Percentiles rank a stretch among this genome's conserved stretches.
Evolutionary conservation across 257 asterid genomes (phyloP).

Genomic region (Solanum virginianum): DNA sequence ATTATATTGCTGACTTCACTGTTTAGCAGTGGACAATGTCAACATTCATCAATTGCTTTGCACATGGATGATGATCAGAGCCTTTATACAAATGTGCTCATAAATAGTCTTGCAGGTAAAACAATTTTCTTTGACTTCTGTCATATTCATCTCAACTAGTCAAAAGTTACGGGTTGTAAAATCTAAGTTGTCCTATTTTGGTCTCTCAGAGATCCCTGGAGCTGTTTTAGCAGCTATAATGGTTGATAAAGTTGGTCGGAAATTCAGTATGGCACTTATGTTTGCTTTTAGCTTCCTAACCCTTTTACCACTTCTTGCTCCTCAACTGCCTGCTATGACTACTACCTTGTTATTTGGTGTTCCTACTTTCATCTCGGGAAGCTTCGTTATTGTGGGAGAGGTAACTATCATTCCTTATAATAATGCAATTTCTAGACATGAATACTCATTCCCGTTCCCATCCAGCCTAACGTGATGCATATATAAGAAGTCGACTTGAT

Average conservation of each 20-base stretch:
- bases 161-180: neutral
- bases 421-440: neutral
- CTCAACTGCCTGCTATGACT: slow-evolving; percentile 22
- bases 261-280: slow-evolving; percentile 48
- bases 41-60: slow-evolving; percentile 17
- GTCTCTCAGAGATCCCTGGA: slow-evolving; percentile 70
- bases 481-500: neutral
- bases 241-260: slow-evolving; percentile 63
- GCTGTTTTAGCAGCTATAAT: slow-evolving; percentile 41
- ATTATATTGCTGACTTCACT: slow-evolving; percentile 69
- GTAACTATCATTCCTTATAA: slow-evolving; percentile 13
- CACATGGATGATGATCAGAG: slow-evolving; percentile 9
- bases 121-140: neutral
- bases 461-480: neutral
- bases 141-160: neutral
- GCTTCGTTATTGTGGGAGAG: slow-evolving; percentile 47
- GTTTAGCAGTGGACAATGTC: slow-evolving; percentile 45
- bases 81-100: slow-evolving; percentile 46
- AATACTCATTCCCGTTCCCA: neutral
- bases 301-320: slow-evolving; percentile 41
- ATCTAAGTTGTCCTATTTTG: neutral
- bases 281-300: slow-evolving; percentile 23
- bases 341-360: slow-evolving; percentile 51
- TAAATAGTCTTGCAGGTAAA: slow-evolving; percentile 72
- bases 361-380: slow-evolving; percentile 49